These are phyloP conservation scores for Dysphania ambrosioides DNA, from an alignment of 148 eudicot species.

Conservation along the genomic window DNA sequence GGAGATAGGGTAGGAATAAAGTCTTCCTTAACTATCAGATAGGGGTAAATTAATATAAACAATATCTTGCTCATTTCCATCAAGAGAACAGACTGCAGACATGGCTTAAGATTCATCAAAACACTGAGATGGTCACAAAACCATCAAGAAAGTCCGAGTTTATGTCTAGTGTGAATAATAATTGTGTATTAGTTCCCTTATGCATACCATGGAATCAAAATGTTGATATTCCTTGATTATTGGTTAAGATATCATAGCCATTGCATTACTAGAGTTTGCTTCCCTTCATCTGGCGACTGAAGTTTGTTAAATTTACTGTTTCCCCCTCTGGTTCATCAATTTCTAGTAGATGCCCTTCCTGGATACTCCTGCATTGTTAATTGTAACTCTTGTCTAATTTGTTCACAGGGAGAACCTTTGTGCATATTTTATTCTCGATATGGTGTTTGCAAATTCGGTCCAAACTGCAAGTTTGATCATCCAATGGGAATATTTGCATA, in stretches of 20 bases:
- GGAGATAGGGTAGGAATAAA: background rate
- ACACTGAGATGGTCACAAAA: background rate
- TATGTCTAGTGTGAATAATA: background rate
- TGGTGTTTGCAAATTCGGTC: constrained; percentile 95
- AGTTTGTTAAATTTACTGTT: background rate
- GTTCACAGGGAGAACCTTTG: constrained; percentile 73
- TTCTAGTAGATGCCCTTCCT: no score
- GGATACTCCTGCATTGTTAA: background rate
- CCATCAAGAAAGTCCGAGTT: background rate
- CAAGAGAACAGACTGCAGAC: no score
- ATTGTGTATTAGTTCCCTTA: background rate
- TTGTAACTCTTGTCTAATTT: background rate
- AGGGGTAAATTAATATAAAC: background rate
- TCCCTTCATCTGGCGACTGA: background rate
- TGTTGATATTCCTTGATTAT: background rate
- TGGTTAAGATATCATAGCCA: background rate
- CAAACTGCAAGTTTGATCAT: constrained; percentile 91
- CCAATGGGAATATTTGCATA: constrained; percentile 73
- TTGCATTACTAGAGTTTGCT: background rate
- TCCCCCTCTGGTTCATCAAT: no score
- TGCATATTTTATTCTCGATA: constrained; percentile 91
- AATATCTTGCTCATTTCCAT: no score
- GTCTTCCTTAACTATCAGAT: background rate
- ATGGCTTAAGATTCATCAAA: no score
- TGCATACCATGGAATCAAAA: background rate